Percentiles rank a stretch among this genome's conserved stretches.
phyloP scores from a whole-genome alignment of 2,329 filamentous ascomycete species.

The Acarospora socialis region DNA sequence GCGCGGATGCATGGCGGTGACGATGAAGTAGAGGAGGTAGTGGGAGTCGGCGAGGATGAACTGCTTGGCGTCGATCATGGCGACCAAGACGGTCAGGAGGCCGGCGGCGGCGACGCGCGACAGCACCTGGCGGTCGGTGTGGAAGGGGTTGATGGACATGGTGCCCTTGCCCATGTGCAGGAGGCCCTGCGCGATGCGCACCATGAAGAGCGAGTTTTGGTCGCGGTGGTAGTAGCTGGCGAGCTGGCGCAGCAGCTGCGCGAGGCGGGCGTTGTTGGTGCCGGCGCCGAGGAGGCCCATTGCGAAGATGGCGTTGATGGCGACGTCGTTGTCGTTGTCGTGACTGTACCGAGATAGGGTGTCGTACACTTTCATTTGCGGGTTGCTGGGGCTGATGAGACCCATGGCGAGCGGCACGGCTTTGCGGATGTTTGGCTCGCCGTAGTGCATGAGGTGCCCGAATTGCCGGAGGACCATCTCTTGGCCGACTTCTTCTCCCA shows the following conservation, averaged over 20 bases:
- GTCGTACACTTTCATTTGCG: constrained; percentile 99
- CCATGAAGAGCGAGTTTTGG: constrained; percentile 95
- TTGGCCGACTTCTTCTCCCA: constrained; percentile 97
- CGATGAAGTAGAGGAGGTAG: constrained; percentile 94
- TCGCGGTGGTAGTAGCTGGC: constrained; percentile 98
- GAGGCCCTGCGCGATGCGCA: constrained; percentile 92
- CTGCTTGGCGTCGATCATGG: constrained; percentile 89
- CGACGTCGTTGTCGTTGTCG: constrained; percentile 96
- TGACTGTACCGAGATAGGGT: constrained; percentile 94
- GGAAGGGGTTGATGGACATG: constrained; percentile 92
- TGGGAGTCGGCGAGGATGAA: constrained; percentile 61
- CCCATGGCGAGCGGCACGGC: constrained; percentile 95
- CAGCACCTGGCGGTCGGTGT: constrained; percentile 91
- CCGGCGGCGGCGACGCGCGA: constrained; percentile 84
- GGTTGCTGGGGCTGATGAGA: constrained; percentile 90
- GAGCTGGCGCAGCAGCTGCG: constrained; percentile 83
- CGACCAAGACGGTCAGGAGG: constrained; percentile 75
- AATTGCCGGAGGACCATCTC: constrained; percentile 98
- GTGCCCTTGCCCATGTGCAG: constrained; percentile 99
- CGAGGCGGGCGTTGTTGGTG: constrained; percentile 93
- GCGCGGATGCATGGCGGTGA: constrained; percentile 89
- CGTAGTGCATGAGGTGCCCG: constrained; percentile 97
- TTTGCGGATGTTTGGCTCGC: constrained; percentile 90
- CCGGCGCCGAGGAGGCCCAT: constrained; percentile 96
- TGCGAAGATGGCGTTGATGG: constrained; percentile 95